Evolutionary conservation across 2,329 filamentous ascomycete genomes (phyloP).

Genomic region (Penicillium nordicum): DNA sequence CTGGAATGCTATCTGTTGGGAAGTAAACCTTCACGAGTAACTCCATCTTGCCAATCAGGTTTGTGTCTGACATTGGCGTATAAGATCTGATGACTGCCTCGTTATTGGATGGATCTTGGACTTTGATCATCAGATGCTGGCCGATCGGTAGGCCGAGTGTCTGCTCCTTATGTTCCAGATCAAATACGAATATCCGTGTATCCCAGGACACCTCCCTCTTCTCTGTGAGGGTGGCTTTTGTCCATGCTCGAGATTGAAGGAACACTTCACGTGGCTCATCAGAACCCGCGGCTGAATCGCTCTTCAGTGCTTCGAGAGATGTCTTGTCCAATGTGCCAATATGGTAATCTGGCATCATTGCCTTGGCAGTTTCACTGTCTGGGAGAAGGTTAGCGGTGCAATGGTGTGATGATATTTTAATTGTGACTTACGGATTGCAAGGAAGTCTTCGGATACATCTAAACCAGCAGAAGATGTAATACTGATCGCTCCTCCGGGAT

Average conservation of each 20-base stretch:
- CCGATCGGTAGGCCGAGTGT: constrained; percentile 73
- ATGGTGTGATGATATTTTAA: neutral
- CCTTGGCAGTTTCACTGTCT: constrained; percentile 90
- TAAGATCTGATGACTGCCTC: constrained; percentile 81
- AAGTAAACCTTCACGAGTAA: constrained; percentile 82
- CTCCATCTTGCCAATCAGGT: constrained; percentile 62
- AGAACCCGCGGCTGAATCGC: constrained; percentile 42
- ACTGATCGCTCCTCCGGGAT: constrained; percentile 82
- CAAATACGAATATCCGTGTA: constrained; percentile 76
- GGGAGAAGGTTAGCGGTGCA: constrained; percentile 26
- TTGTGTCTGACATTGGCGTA: constrained; percentile 71
- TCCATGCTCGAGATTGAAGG: constrained; percentile 69
- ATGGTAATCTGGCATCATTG: constrained; percentile 83
- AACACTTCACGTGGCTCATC: constrained; percentile 58
- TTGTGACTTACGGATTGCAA: constrained; percentile 75
- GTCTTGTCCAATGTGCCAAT: constrained; percentile 70
- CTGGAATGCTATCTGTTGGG: constrained; percentile 54
- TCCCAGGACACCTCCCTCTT: constrained; percentile 73
- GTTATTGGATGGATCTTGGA: constrained; percentile 64
- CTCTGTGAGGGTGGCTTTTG: constrained; percentile 64
- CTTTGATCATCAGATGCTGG: constrained; percentile 80
- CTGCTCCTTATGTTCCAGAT: constrained; percentile 68
- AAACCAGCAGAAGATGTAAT: constrained; percentile 78
- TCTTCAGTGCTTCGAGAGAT: constrained; percentile 54
- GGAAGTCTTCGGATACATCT: constrained; percentile 83